These are phyloP conservation scores for Scolecobasidium constrictum DNA, from an alignment of 2,329 filamentous ascomycete genomes.

Conservation along the genomic window DNA sequence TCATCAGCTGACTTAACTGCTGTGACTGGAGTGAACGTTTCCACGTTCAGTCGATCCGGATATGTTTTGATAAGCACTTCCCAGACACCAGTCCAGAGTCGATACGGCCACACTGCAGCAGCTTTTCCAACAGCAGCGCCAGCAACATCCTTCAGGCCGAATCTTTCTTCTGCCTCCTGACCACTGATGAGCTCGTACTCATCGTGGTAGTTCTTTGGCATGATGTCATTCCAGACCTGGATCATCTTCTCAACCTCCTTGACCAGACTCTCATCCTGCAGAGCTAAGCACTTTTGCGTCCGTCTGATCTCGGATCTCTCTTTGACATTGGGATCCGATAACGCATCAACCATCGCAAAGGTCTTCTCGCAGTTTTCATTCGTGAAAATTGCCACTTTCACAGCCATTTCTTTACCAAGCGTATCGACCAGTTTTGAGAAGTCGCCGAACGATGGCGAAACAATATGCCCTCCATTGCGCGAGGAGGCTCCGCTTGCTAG, in stretches of 20 bases:
- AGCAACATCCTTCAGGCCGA: not conserved
- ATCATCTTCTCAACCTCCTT: not conserved
- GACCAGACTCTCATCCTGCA: not conserved
- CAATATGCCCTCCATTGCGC: conserved; percentile 50
- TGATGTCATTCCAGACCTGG: not conserved
- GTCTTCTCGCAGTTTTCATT: not conserved
- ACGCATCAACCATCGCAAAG: not conserved
- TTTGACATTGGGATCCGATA: not conserved
- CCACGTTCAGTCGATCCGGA: not conserved
- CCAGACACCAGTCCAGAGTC: not conserved
- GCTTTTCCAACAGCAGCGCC: not conserved
- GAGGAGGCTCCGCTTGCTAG: conserved; percentile 73
- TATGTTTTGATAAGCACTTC: not conserved
- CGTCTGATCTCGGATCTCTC: not conserved
- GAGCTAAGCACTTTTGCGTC: not conserved
- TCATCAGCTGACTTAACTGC: not conserved
- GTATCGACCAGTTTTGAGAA: not conserved
- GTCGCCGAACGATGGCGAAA: not conserved
- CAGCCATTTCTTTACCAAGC: not conserved
- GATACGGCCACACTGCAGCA: not conserved
- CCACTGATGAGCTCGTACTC: not conserved
- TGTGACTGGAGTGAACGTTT: not conserved
- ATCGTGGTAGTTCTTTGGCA: not conserved
- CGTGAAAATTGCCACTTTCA: not conserved
- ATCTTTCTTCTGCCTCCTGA: not conserved